Base-by-base conservation (phyloP, 73 alveolate genomes). In the Urostyla sp. region DNA sequence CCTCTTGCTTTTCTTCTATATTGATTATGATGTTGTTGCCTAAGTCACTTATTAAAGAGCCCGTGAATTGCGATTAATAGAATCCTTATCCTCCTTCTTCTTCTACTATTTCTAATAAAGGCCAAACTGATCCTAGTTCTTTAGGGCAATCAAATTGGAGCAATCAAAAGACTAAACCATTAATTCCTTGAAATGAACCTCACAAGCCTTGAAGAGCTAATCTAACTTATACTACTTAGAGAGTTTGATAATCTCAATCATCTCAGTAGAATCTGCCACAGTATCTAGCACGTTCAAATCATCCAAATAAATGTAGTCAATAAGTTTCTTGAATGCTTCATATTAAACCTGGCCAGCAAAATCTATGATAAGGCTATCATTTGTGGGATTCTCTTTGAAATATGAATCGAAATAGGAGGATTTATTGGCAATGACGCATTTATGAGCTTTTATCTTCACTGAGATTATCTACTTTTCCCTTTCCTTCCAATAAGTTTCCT, bases 231-330 rank as follows among this genome's bases (percentile, higher is more conserved):
- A 83, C 18, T 30, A 23, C 57, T 83, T 83, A 4, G 92, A 87
- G 2, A 83, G 53, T 24, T 83, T 83, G 21, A 83, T 53, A 30
- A 83, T 72, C 76, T 83, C 92, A 8, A 77, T 48, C 51, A 83
- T 52, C 20, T 83, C 88, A 15, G 89, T 21, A 16, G 87, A 63
- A 4, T 58, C 85, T 4, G 73, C 76, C 3, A 80, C 77, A 20
- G 46, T 67, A 30, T 74, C 87, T 0, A 85, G 56, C 0, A 76
- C 74, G 51, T 59, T 76, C 53, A 89, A 27, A 55, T 89, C 84
- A 27, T 89, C 96, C 6, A 89, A 50, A 55, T 89, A 89, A 20
- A 89, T 73, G 49, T 85, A 89, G 50, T 89, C 96, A 20, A 89
- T 31, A 20, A 89, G 56, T 58, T 55, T 69, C 67, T 75, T 73